Percentiles rank a stretch among this genome's conserved stretches.
Evolutionary conservation across 345 rosid species (phyloP).

Genomic region (Syzygium aromaticum): DNA sequence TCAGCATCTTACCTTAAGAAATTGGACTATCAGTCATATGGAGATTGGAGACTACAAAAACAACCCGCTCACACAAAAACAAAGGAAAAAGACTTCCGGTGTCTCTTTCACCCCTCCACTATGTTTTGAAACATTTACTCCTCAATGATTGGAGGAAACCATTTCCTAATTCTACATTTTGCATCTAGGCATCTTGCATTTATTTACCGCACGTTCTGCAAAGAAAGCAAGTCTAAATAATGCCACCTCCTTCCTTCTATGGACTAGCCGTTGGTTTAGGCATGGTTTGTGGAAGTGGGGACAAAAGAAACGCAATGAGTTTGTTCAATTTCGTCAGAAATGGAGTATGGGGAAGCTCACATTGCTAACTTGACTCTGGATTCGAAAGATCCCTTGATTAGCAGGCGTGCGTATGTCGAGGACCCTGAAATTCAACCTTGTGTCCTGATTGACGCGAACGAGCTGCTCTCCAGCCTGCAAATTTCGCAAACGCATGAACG

Average conservation of each 20-base stretch:
- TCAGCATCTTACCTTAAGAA: neutral
- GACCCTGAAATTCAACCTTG: slow-evolving; percentile 64
- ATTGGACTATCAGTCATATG: neutral
- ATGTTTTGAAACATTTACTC: neutral
- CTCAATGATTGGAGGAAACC: neutral
- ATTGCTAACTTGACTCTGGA: slow-evolving; percentile 43
- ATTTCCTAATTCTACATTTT: neutral
- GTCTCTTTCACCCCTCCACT: too few relatives aligned
- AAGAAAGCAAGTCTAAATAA: neutral
- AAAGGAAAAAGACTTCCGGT: neutral
- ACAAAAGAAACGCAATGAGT: neutral
- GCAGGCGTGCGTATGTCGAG: slow-evolving; percentile 77
- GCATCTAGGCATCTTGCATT: neutral
- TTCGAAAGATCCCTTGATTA: slow-evolving; percentile 69
- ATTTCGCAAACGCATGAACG: neutral
- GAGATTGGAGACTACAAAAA: neutral
- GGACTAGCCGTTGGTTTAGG: neutral
- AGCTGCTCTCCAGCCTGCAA: slow-evolving; percentile 47
- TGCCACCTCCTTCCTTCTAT: neutral
- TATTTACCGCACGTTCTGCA: neutral
- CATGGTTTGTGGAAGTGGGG: neutral
- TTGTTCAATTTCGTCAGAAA: neutral
- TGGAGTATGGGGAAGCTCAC: slow-evolving; percentile 17
- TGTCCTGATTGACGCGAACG: slow-evolving; percentile 77
- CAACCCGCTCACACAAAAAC: neutral